Evolutionary conservation across 129 eudicot species (phyloP), one percentile per base, ranked within the genome.

Genomic region (Helianthus tuberosus): DNA sequence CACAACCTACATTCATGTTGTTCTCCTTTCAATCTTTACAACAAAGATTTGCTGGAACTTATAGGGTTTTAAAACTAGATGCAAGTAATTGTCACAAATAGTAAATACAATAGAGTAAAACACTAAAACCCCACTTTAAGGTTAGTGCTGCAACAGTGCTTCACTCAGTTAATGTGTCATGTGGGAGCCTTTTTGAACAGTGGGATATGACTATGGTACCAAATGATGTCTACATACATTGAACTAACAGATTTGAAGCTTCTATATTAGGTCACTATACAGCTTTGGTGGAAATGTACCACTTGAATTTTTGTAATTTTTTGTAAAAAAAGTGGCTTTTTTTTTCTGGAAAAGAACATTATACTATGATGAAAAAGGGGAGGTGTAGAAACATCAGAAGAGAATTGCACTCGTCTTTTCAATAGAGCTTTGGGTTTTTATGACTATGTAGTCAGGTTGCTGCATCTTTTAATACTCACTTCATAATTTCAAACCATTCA

Each of bases 71-170:
- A 53, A 53, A 53, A n/a, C 67, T 52, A 64, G 77, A 64, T 60
- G 81, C 81, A 69, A 59, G 51, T 20, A 44, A 6, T 60, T 49
- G 25, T 49, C 53, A 70, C 75, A 59, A 36, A 76, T 44, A 76
- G 68, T 77, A 12, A 35, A 62, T 70, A 44, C 71, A 77, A 64
- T 64, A 62, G 78, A 65, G 78, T 72, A 72, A 79, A 79, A 72
- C 83, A 68, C 78, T 64, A 63, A 25, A 63, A 55, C 57, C 57
- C 73, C 68, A 79, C 83, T 79, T 72, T 54, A 43, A 11, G 53
- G 47, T 72, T 72, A 72, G 78, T 79, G 83, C 68, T 79, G 53
- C 17, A 58, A 79, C 74, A 79, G 68, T 79, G 78, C 67, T 71
- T 78, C 67, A 76, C 77, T 51, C 72, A 43, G 73, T 78, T 71